Evolutionary conservation across 176 grass and related monocot species (phyloP).

Genomic region (Guadua angustifolia): DNA sequence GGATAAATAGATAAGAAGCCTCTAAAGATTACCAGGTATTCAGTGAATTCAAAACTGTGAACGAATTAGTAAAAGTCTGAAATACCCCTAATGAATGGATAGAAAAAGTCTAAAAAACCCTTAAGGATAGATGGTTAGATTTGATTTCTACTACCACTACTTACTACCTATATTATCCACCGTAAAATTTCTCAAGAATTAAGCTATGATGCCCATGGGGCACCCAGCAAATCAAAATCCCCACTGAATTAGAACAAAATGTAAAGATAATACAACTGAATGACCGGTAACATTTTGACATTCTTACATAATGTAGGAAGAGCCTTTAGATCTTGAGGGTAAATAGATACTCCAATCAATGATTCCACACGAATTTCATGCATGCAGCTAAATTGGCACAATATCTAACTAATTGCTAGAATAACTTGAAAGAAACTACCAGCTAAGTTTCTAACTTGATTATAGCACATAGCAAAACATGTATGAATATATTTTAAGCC

Average conservation of each 20-base stretch:
- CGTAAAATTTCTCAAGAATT: no score
- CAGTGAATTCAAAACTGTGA: no score
- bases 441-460: background rate
- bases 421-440: background rate
- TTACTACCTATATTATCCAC: no score
- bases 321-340: background rate
- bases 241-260: background rate
- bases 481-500: background rate
- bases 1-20: no score
- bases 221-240: background rate
- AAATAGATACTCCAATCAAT: background rate
- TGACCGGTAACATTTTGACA: background rate
- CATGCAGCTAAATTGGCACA: background rate
- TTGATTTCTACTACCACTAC: no score
- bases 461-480: background rate
- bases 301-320: background rate
- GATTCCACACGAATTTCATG: background rate
- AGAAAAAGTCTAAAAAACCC: no score
- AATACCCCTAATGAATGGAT: no score
- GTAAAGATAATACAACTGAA: background rate
- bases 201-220: background rate
- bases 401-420: background rate
- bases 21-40: no score
- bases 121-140: no score
- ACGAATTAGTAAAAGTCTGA: no score